These are phyloP conservation scores for Suillus subluteus DNA, from an alignment of 768 basidiomycete species.

Conservation along the genomic window DNA sequence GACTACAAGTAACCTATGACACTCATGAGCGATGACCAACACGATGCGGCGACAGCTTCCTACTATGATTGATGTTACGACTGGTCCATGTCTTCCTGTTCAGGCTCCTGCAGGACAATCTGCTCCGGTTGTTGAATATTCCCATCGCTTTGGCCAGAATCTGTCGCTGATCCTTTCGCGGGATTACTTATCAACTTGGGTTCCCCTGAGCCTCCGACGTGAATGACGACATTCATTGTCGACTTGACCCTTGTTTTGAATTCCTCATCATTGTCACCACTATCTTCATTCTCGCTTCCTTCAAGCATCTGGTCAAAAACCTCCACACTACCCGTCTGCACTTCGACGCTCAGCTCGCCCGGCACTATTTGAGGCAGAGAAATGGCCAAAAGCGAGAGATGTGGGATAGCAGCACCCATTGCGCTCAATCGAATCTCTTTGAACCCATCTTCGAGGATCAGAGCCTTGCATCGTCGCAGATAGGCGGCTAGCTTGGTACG, in stretches of 20 bases:
- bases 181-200: slow-evolving; percentile 23
- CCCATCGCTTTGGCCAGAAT: slow-evolving; percentile 14
- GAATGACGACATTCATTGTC: slow-evolving; percentile 61
- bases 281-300: slow-evolving; percentile 71
- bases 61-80: slow-evolving; percentile 14
- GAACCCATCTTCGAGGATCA: slow-evolving; percentile 78
- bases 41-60: neutral
- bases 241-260: slow-evolving; percentile 72
- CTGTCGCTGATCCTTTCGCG: slow-evolving; percentile 10
- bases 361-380: slow-evolving; percentile 78
- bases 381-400: slow-evolving; percentile 67
- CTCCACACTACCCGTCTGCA: slow-evolving; percentile 71
- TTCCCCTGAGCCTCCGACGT: slow-evolving; percentile 62
- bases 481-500: slow-evolving; percentile 75
- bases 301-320: slow-evolving; percentile 82
- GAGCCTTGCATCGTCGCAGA: slow-evolving; percentile 74
- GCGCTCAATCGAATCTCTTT: slow-evolving; percentile 76
- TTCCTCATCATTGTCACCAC: slow-evolving; percentile 57
- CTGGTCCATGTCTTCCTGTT: slow-evolving; percentile 46
- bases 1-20: neutral
- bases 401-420: slow-evolving; percentile 90
- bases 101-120: slow-evolving; percentile 45
- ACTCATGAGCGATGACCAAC: neutral
- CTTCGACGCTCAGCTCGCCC: slow-evolving; percentile 63
- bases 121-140: slow-evolving; percentile 22